A percentile compares a stretch with the other conserved stretches of the same genome.
These are phyloP conservation scores for Isochrysis galbana DNA, from an alignment of 78 protist genomes.

Conservation along the genomic window DNA sequence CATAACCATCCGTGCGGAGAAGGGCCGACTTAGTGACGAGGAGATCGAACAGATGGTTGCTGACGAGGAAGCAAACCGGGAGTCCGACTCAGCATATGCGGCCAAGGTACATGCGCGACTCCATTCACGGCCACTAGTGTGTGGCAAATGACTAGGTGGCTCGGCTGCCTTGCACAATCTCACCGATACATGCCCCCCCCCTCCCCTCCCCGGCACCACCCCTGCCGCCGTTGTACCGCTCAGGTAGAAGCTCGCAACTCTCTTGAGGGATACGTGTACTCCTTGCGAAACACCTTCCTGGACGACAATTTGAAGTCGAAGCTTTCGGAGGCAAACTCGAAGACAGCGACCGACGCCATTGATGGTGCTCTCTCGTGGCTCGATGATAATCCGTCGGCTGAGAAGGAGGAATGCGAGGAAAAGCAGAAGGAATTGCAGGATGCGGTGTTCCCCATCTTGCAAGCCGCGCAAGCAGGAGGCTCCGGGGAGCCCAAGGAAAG, in stretches of 20 bases:
- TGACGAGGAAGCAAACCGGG: conserved; percentile 82
- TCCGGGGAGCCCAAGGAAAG: background rate
- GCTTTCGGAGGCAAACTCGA: conserved; percentile 32
- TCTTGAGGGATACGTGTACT: conserved; percentile 82
- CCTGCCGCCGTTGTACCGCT: conserved; percentile 66
- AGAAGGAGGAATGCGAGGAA: conserved; percentile 90
- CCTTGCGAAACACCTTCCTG: conserved; percentile 43
- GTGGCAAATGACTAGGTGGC: conserved; percentile 86
- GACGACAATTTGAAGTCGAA: conserved; percentile 71
- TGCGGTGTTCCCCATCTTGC: conserved; percentile 91
- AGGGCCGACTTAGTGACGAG: conserved; percentile 85
- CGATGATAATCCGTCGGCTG: conserved; percentile 79
- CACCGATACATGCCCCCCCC: conserved; percentile 88
- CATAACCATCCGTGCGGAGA: conserved; percentile 93
- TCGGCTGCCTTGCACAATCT: conserved; percentile 80
- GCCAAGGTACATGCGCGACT: conserved; percentile 92
- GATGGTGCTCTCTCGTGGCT: conserved; percentile 89
- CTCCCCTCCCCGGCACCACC: conserved; percentile 65
- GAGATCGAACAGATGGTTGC: conserved; percentile 95
- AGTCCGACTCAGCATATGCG: conserved; percentile 90
- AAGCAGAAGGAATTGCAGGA: conserved; percentile 84
- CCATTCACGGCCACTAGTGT: conserved; percentile 89
- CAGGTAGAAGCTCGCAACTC: conserved; percentile 78
- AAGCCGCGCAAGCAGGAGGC: conserved; percentile 64
- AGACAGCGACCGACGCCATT: background rate